Base-by-base conservation (phyloP, 2,329 filamentous ascomycete genomes). In the Aspergillus quadricinctus region DNA sequence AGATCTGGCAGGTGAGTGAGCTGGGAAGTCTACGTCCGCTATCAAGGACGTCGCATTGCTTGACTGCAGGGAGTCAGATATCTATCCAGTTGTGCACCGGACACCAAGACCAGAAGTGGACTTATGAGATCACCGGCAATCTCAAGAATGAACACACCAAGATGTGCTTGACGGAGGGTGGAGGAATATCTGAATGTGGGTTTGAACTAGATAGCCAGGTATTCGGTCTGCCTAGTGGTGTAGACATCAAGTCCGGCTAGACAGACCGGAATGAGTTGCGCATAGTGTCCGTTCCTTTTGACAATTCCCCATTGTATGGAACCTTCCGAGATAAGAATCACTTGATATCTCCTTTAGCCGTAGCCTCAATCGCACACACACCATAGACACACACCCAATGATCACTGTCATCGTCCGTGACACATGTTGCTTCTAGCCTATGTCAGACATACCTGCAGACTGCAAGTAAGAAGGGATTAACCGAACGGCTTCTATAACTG, bases 181-280 rank as follows among this genome's bases (percentile, higher is more conserved):
- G 55, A 4, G 63, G 64, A 3, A 59, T 70, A 19, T 58, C 57
- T 27, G 54, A 57, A 14, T 79, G 77, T 64, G 69, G 74, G 29
- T 70, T 69, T 52, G 68, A 72, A 56, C 61, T 64, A 27, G 75
- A 80, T 58, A 73, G 66, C 49, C 79, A 81, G 65, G 78, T 81
- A 9, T 69, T 80, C 61, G 77, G 70, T 11, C 64, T 81, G 40
- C 78, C 79, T 0, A 72, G 75, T 60, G 79, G 79, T 41, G 64
- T 69, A 25, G 46, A 51, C 21, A 21, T 45, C 21, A 21, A 21
- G 19, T 8, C n/a, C 21, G 11, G n/a, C 9, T 21, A 45, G 21
- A 17, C 41, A 45, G 31, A 17, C 6, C 14, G 17, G 2, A 37
- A 17, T 17, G 3, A 7, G 4, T 6, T 6, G 4, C 4, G 14